Conservation (phyloP, 163 green algal genomes). For the Scenedesmus sp. region DNA sequence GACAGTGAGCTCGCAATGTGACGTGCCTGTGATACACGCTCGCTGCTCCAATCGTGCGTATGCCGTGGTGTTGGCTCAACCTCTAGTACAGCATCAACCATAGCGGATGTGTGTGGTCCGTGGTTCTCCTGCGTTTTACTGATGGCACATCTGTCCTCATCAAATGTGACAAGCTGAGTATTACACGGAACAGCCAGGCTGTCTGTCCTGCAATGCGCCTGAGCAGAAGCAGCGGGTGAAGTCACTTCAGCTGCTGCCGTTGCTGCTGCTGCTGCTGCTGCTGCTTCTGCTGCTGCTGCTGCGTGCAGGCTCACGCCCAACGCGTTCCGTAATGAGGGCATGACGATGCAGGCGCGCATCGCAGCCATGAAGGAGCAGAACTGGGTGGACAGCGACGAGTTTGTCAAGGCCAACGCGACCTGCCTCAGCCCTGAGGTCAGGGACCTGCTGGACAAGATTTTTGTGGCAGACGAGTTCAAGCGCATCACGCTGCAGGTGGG, state of each 20-base stretch:
- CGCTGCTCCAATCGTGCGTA: no score
- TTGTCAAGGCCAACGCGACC: slow-evolving; percentile 3
- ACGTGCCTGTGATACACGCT: no score
- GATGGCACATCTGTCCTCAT: no score
- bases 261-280: not conserved
- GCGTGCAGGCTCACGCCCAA: slow-evolving; percentile 39
- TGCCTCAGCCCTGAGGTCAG: slow-evolving; percentile 20
- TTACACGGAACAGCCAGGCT: no score
- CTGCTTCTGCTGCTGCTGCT: not conserved
- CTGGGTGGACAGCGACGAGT: slow-evolving; percentile 44
- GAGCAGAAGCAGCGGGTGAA: no score
- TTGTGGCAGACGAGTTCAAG: slow-evolving; percentile 83
- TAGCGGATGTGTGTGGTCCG: no score
- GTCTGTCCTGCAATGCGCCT: no score
- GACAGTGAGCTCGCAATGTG: no score
- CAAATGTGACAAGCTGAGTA: no score
- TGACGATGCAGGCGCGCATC: slow-evolving; percentile 50
- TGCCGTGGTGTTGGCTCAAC: no score
- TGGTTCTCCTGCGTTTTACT: no score
- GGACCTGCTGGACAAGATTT: slow-evolving; percentile 89
- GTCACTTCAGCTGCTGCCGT: not conserved
- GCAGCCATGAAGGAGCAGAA: slow-evolving; percentile 40
- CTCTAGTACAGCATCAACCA: no score
- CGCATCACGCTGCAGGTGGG: slow-evolving; percentile 52
- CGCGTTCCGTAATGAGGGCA: slow-evolving; percentile 42